A percentile compares a stretch with the other conserved stretches of the same genome.
Conservation (phyloP, 768 basidiomycete genomes). For the Tephrocybe sp. region DNA sequence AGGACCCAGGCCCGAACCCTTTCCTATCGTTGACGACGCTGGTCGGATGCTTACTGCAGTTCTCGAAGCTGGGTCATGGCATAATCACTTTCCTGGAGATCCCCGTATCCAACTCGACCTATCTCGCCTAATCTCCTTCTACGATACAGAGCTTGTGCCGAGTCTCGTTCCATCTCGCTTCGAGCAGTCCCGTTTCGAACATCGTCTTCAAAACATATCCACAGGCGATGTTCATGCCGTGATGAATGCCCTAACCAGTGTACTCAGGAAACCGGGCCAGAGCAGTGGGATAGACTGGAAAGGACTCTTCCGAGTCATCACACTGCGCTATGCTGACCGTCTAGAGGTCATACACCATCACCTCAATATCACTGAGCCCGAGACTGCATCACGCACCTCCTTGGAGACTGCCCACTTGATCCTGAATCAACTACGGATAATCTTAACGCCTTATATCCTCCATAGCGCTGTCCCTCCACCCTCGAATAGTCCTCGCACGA, state of each 20-base stretch:
- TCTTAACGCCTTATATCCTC: slow-evolving; percentile 9
- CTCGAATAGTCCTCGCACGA: not conserved
- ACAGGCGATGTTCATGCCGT: slow-evolving; percentile 16
- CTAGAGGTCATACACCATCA: slow-evolving; percentile 28
- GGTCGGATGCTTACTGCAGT: not conserved
- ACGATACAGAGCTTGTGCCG: slow-evolving; percentile 27
- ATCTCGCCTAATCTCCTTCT: slow-evolving; percentile 33
- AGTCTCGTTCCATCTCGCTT: slow-evolving; percentile 24
- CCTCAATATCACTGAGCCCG: slow-evolving; percentile 1
- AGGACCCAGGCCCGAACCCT: not conserved
- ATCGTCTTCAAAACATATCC: slow-evolving; percentile 26
- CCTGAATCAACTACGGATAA: not conserved
- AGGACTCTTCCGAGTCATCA: slow-evolving; percentile 26
- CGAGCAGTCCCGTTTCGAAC: slow-evolving; percentile 19
- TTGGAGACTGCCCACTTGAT: slow-evolving; percentile 1
- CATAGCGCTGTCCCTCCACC: slow-evolving; percentile 3
- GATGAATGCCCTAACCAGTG: slow-evolving; percentile 17
- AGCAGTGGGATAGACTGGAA: slow-evolving; percentile 36
- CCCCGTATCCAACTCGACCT: slow-evolving; percentile 33
- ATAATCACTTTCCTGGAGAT: slow-evolving; percentile 34
- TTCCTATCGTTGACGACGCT: not conserved
- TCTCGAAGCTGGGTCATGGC: slow-evolving; percentile 31
- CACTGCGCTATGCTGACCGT: slow-evolving; percentile 32
- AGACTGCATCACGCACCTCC: not conserved
- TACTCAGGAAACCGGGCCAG: slow-evolving; percentile 8